These are phyloP conservation scores for Candida yuanshanica DNA, from an alignment of 805 yeast genomes.

Conservation along the genomic window DNA sequence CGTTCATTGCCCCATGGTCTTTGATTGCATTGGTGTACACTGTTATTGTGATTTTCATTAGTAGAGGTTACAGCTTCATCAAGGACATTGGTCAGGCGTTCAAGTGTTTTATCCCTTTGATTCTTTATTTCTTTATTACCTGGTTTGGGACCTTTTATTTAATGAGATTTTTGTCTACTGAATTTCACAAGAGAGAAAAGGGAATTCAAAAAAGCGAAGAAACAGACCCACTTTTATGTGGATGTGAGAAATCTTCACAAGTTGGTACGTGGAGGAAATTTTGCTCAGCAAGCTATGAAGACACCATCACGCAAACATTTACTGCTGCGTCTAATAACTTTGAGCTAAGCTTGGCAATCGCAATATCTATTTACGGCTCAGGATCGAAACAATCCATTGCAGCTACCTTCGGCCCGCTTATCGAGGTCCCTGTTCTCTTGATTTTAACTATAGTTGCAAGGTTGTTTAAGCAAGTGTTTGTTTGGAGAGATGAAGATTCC, in stretches of 20 bases:
- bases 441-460: constrained; percentile 32
- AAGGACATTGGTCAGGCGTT: constrained; percentile 44
- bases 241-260: constrained; percentile 29
- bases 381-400: constrained; percentile 50
- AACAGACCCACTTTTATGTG: constrained; percentile 24
- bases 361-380: constrained; percentile 45
- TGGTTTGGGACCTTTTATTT: constrained; percentile 41
- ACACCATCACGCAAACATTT: constrained; percentile 45
- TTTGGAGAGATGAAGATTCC: too few species aligned
- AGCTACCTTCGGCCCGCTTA: constrained; percentile 52
- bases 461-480: constrained; percentile 26
- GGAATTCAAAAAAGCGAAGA: background rate
- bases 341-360: constrained; percentile 50
- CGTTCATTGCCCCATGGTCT: constrained; percentile 43
- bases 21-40: constrained; percentile 47
- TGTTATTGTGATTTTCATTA: constrained; percentile 45
- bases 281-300: constrained; percentile 36
- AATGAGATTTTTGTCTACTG: constrained; percentile 26
- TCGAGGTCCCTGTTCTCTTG: constrained; percentile 52
- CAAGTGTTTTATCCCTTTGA: constrained; percentile 44
- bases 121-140: constrained; percentile 39
- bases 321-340: constrained; percentile 56
- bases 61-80: constrained; percentile 43
- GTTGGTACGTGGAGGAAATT: constrained; percentile 7
- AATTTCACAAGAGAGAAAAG: constrained; percentile 3